Conservation (phyloP, 2,329 filamentous ascomycete species). For the Thielaviopsis euricoi region DNA sequence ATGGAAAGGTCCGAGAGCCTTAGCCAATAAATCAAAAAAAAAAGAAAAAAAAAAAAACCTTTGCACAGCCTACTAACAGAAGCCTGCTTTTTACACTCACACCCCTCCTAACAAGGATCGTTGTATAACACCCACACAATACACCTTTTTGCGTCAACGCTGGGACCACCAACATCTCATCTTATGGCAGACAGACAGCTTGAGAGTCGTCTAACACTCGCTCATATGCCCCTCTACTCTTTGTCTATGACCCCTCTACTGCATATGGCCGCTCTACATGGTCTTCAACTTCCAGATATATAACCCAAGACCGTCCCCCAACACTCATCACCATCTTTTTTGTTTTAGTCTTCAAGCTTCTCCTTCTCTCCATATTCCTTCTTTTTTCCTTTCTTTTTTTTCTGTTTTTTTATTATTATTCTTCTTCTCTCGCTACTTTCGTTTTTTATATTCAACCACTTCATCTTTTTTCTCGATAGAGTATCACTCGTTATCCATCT, state of each 20-base stretch:
- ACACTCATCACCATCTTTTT: not conserved
- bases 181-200: not conserved
- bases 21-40: not conserved
- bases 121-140: not conserved
- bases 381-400: constrained; percentile 3
- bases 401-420: too few relatives aligned
- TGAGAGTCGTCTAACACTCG: too few relatives aligned
- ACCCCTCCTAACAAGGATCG: not conserved
- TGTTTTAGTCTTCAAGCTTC: not conserved
- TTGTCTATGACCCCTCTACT: too few relatives aligned
- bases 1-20: not conserved
- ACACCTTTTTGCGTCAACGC: not conserved
- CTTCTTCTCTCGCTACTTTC: constrained; percentile 9
- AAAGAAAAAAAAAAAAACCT: not conserved
- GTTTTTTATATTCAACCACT: not conserved
- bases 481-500: constrained; percentile 7
- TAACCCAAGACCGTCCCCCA: not conserved
- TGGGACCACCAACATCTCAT: not conserved
- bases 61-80: not conserved
- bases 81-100: not conserved
- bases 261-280: not conserved
- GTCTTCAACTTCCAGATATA: not conserved
- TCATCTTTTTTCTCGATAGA: not conserved
- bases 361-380: not conserved
- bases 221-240: too few relatives aligned